Evolutionary conservation across 495 filamentous ascomycete species (phyloP).

Genomic region (Aspergillus steynii): DNA sequence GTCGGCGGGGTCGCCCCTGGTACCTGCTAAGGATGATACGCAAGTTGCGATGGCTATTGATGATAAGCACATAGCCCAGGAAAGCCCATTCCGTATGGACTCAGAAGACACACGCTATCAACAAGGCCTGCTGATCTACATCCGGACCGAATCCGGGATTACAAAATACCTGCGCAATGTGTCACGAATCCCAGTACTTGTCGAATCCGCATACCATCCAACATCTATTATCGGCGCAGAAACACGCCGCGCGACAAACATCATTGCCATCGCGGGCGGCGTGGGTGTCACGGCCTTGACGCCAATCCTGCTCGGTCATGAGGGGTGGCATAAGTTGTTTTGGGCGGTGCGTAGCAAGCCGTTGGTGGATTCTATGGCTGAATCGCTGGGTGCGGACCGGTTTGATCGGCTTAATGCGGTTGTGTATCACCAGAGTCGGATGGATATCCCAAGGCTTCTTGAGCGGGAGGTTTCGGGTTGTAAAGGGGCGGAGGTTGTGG

Average conservation of each 20-base stretch:
- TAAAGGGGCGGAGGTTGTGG: neutral
- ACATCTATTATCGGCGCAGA: neutral
- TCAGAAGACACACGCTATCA: neutral
- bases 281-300: neutral
- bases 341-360: neutral
- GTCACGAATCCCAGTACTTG: neutral
- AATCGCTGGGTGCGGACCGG: neutral
- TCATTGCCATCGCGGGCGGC: slow-evolving; percentile 4
- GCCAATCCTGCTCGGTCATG: neutral
- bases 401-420: neutral
- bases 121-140: neutral
- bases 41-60: no score
- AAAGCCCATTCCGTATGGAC: no score
- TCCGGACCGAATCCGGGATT: neutral
- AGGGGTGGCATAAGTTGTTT: neutral
- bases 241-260: neutral
- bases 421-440: neutral
- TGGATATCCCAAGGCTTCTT: neutral
- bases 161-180: neutral
- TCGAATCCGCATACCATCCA: slow-evolving; percentile 3
- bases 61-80: no score
- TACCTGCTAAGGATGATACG: no score
- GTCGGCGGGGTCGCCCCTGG: no score
- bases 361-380: neutral
- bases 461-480: neutral